These are phyloP conservation scores for Penicillium sumatraense DNA, from an alignment of 2,329 filamentous ascomycete genomes.

Conservation along the genomic window DNA sequence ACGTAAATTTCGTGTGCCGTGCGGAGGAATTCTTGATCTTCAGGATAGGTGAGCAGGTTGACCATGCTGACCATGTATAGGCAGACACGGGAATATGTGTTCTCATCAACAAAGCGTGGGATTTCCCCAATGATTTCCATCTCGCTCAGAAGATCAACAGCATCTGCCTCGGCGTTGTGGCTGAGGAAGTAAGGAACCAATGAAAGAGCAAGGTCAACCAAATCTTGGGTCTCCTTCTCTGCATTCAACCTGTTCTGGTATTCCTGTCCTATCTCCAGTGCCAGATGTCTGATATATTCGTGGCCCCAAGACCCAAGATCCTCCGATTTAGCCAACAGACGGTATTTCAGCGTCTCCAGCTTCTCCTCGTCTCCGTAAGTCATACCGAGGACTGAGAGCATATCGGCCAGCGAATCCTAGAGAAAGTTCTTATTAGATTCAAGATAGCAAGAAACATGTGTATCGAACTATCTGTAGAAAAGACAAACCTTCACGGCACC, in stretches of 20 bases:
- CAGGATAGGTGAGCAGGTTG: constrained; percentile 93
- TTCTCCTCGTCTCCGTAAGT: constrained; percentile 96
- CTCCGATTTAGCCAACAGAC: constrained; percentile 83
- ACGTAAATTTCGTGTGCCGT: constrained; percentile 95
- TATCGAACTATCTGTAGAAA: background rate
- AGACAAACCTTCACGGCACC: constrained; percentile 79
- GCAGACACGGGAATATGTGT: constrained; percentile 91
- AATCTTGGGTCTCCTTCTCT: constrained; percentile 81
- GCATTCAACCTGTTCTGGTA: constrained; percentile 85
- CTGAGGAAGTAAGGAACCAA: constrained; percentile 94
- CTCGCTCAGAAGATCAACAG: constrained; percentile 95
- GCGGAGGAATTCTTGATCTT: constrained; percentile 92
- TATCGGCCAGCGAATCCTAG: constrained; percentile 80
- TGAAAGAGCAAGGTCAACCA: constrained; percentile 80
- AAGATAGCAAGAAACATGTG: background rate
- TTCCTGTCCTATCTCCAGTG: constrained; percentile 93
- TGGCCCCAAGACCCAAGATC: constrained; percentile 98
- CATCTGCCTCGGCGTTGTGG: constrained; percentile 97
- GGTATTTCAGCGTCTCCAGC: constrained; percentile 94
- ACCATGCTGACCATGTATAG: constrained; percentile 99
- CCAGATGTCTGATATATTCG: constrained; percentile 95
- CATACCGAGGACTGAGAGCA: constrained; percentile 97
- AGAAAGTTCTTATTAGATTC: constrained; percentile 14
- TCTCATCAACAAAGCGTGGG: constrained; percentile 84
- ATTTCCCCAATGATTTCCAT: constrained; percentile 96